These are phyloP conservation scores for Boletales sp. DNA, from an alignment of 768 basidiomycete genomes.

Conservation along the genomic window DNA sequence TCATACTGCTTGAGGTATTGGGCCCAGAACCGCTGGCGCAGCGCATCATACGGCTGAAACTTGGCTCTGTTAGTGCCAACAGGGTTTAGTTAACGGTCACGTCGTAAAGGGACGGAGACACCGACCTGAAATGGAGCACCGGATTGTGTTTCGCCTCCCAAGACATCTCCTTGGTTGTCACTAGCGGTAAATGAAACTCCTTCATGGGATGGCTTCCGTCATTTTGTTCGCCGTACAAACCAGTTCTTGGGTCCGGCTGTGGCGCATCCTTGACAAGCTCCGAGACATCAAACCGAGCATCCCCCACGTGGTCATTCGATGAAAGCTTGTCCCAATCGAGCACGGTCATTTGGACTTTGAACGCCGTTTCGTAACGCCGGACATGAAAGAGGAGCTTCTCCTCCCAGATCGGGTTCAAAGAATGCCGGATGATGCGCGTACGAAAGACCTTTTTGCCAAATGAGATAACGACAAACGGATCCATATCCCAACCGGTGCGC, in stretches of 20 bases:
- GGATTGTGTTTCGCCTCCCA: constrained; percentile 79
- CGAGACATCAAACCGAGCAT: constrained; percentile 64
- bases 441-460: constrained; percentile 98
- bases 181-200: constrained; percentile 64
- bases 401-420: constrained; percentile 85
- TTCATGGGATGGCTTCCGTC: constrained; percentile 52
- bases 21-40: constrained; percentile 88
- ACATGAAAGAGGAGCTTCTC: constrained; percentile 97
- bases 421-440: constrained; percentile 84
- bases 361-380: constrained; percentile 76
- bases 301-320: constrained; percentile 87
- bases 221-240: constrained; percentile 39
- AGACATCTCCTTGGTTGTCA: constrained; percentile 54
- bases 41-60: constrained; percentile 91
- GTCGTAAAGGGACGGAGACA: background rate
- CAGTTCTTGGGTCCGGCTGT: constrained; percentile 56
- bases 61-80: constrained; percentile 58
- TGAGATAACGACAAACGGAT: constrained; percentile 92
- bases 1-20: constrained; percentile 90
- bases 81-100: constrained; percentile 1
- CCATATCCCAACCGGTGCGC: constrained; percentile 92
- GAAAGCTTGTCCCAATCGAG: constrained; percentile 97
- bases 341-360: constrained; percentile 75
- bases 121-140: constrained; percentile 59
- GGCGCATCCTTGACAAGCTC: constrained; percentile 68